A percentile compares a stretch with the other conserved stretches of the same genome.
These are phyloP conservation scores for Fusarium sp. DNA, from an alignment of 2,329 filamentous ascomycete species.

Conservation along the genomic window DNA sequence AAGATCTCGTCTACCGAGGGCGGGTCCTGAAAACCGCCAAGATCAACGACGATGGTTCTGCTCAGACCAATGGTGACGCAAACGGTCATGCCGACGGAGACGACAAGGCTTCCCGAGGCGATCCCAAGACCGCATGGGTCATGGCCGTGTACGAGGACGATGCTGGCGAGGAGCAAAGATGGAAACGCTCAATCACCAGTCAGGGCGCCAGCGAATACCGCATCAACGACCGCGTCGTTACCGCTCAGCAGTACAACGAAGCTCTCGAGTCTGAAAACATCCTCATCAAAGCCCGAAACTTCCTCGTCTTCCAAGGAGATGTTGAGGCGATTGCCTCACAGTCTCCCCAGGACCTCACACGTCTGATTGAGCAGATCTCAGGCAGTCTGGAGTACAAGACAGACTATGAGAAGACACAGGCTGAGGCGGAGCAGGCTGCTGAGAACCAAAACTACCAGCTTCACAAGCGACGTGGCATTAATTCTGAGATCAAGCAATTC, in stretches of 20 bases:
- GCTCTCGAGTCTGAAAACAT: slow-evolving; percentile 95
- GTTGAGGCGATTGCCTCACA: slow-evolving; percentile 97
- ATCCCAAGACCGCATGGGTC: slow-evolving; percentile 97
- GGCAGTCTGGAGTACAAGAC: slow-evolving; percentile 94
- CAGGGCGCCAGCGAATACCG: slow-evolving; percentile 93
- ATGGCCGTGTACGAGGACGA: slow-evolving; percentile 99
- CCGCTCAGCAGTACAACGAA: slow-evolving; percentile 92
- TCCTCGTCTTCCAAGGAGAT: slow-evolving; percentile 97
- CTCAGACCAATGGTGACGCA: slow-evolving; percentile 69
- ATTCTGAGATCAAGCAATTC: slow-evolving; percentile 97
- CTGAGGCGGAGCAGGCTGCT: slow-evolving; percentile 84
- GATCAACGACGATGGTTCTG: slow-evolving; percentile 91
- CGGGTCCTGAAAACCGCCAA: slow-evolving; percentile 92
- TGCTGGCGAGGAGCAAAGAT: slow-evolving; percentile 91
- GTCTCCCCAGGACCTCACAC: slow-evolving; percentile 91
- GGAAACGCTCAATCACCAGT: slow-evolving; percentile 94
- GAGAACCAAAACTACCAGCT: slow-evolving; percentile 92
- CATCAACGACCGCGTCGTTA: slow-evolving; percentile 92
- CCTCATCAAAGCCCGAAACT: slow-evolving; percentile 96
- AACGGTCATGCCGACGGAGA: slow-evolving; percentile 73
- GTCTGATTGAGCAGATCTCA: slow-evolving; percentile 96
- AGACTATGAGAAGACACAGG: slow-evolving; percentile 92
- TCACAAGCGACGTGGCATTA: slow-evolving; percentile 90
- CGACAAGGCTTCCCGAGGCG: slow-evolving; percentile 76
- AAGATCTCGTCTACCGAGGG: slow-evolving; percentile 95